A percentile compares a stretch with the other conserved stretches of the same genome.
Evolutionary conservation across 2,329 filamentous ascomycete species (phyloP).

Genomic region (Zarea fungicola): DNA sequence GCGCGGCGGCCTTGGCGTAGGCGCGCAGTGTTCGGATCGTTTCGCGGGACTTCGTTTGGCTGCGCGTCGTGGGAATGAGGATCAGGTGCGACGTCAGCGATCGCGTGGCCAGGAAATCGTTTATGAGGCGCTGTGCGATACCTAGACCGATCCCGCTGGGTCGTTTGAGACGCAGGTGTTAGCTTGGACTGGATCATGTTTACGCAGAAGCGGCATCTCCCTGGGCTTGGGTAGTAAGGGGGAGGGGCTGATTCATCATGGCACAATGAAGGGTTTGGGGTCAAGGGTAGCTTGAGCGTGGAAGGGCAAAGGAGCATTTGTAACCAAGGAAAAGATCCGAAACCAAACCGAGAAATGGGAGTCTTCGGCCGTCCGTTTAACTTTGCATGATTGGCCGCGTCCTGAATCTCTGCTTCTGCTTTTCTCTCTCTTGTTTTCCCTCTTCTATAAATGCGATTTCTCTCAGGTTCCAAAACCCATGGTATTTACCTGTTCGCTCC

Average conservation of each 20-base stretch:
- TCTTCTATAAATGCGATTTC: neutral
- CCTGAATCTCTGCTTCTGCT: neutral
- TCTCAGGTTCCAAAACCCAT: neutral
- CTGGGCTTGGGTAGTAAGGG: too few species aligned
- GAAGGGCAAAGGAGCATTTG: neutral
- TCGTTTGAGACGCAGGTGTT: constrained; percentile 5
- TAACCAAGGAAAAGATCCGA: neutral
- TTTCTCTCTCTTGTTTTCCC: neutral
- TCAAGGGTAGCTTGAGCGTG: neutral
- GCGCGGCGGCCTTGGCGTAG: constrained; percentile 47
- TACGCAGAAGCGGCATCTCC: too few species aligned
- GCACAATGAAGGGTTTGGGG: neutral
- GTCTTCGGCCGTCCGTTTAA: neutral
- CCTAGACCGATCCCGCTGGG: constrained; percentile 78
- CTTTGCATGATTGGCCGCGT: neutral
- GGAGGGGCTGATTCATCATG: too few species aligned
- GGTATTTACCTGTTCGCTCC: constrained; percentile 73
- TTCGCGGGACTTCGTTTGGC: constrained; percentile 64
- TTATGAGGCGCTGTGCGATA: constrained; percentile 77
- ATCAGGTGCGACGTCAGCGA: constrained; percentile 65
- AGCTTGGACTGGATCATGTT: too few species aligned
- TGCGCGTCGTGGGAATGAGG: constrained; percentile 79
- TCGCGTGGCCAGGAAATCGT: constrained; percentile 74
- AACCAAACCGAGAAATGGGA: neutral
- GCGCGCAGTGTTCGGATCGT: constrained; percentile 60